phyloP scores from a whole-genome alignment of 2,329 filamentous ascomycete genomes.

The Talaromyces sp. region DNA sequence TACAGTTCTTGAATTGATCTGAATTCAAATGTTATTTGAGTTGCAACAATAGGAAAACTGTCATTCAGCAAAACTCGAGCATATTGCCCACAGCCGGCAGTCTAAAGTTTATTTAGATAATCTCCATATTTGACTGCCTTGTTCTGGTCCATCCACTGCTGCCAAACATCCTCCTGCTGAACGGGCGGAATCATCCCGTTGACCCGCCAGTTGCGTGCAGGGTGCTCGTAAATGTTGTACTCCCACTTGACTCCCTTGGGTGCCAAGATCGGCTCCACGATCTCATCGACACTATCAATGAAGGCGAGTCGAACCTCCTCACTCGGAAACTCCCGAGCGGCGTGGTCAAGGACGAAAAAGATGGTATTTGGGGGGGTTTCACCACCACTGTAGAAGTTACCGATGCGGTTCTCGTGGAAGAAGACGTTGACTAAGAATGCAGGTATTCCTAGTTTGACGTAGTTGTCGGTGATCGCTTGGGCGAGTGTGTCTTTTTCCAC shows the following conservation, averaged over 20 bases:
- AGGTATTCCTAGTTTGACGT: neutral
- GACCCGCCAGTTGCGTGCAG: neutral
- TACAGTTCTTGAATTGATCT: too few relatives aligned
- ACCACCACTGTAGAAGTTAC: slow-evolving; percentile 1
- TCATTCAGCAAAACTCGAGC: too few relatives aligned
- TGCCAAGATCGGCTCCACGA: neutral
- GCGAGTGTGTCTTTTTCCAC: neutral
- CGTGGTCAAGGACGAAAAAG: slow-evolving; percentile 6
- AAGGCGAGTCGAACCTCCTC: neutral
- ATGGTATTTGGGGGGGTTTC: neutral
- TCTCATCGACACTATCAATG: neutral
- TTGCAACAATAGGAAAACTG: too few relatives aligned
- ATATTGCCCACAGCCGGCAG: neutral
- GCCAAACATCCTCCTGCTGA: neutral
- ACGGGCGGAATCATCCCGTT: slow-evolving; percentile 4
- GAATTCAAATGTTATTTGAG: too few relatives aligned
- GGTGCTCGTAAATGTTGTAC: slow-evolving; percentile 4
- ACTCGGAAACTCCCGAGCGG: neutral
- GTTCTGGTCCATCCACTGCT: slow-evolving; percentile 1
- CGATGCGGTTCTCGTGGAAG: slow-evolving; percentile 2
- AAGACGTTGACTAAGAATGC: slow-evolving; percentile 6
- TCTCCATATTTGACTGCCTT: neutral
- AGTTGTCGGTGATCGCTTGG: neutral
- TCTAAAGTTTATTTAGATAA: too few relatives aligned
- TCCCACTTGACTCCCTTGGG: slow-evolving; percentile 1